A percentile compares a stretch with the other conserved stretches of the same genome.
These are phyloP conservation scores for Cornus florida DNA, from an alignment of 148 eudicot genomes.

Conservation along the genomic window DNA sequence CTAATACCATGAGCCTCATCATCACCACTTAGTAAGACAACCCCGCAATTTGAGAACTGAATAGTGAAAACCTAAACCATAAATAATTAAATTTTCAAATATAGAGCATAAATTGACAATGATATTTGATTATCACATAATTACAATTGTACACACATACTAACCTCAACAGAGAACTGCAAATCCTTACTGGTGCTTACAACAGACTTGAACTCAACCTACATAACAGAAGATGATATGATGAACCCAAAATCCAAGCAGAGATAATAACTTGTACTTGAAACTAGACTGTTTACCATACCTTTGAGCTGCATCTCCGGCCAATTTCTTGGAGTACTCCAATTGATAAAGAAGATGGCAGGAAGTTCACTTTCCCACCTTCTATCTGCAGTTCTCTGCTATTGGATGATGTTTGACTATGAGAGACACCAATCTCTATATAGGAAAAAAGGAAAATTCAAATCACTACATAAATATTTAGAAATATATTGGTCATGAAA, in stretches of 20 bases:
- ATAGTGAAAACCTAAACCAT: background rate
- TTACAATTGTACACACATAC: constrained; percentile 17
- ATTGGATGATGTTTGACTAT: constrained; percentile 26
- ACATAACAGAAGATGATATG: constrained; percentile 18
- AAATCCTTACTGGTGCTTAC: constrained; percentile 71
- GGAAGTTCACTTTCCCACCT: constrained; percentile 44
- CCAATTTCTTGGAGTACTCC: constrained; percentile 95
- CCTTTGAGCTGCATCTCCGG: constrained; percentile 87
- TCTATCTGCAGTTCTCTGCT: constrained; percentile 50
- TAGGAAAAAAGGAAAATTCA: background rate
- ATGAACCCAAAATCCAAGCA: constrained; percentile 5
- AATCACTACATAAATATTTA: background rate
- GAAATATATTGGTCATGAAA: background rate
- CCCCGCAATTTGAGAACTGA: background rate
- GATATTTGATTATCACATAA: background rate
- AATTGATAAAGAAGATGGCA: constrained; percentile 62
- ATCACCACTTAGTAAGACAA: background rate
- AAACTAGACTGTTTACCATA: constrained; percentile 22
- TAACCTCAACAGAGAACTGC: constrained; percentile 89
- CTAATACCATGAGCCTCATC: background rate
- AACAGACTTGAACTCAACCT: constrained; percentile 91
- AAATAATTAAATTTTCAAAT: background rate
- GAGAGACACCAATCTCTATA: constrained; percentile 36
- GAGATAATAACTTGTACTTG: background rate
- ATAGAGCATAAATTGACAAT: background rate